Evolutionary conservation across 176 grass and related monocot genomes (phyloP).

Genomic region (Pharus latifolius): DNA sequence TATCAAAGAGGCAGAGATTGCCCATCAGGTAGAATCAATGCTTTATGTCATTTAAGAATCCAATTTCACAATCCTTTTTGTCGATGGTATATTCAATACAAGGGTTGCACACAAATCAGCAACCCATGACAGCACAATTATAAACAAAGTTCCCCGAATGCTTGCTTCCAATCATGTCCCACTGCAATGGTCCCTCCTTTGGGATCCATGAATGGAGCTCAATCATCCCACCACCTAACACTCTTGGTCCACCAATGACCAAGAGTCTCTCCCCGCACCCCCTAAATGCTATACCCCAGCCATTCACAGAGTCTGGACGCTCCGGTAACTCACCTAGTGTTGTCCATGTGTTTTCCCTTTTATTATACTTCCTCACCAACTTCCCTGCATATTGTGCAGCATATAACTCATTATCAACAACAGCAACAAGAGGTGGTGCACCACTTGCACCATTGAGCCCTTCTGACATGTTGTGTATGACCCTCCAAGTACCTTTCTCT

Average conservation of each 20-base stretch:
- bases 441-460: constrained; percentile 78
- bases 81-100: constrained; percentile 25
- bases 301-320: constrained; percentile 88
- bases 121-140: constrained; percentile 98
- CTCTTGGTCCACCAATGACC: constrained; percentile 85
- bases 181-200: constrained; percentile 47
- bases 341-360: constrained; percentile 65
- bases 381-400: constrained; percentile 79
- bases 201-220: constrained; percentile 94
- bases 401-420: constrained; percentile 86
- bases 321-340: constrained; percentile 82
- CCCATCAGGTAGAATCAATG: constrained; percentile 57
- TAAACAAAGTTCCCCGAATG: constrained; percentile 83
- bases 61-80: constrained; percentile 52
- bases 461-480: constrained; percentile 79
- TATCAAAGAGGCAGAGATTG: constrained; percentile 48
- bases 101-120: constrained; percentile 41
- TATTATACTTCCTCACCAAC: constrained; percentile 76
- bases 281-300: constrained; percentile 94
- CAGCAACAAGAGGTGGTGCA: constrained; percentile 84
- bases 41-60: constrained; percentile 45
- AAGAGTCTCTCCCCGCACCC: constrained; percentile 84
- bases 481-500: constrained; percentile 61
- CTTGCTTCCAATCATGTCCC: constrained; percentile 94
- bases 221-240: constrained; percentile 80